Evolutionary conservation across 2,329 filamentous ascomycete species (phyloP), one percentile per base, ranked within the genome.

Genomic region (Xylaria sp.): DNA sequence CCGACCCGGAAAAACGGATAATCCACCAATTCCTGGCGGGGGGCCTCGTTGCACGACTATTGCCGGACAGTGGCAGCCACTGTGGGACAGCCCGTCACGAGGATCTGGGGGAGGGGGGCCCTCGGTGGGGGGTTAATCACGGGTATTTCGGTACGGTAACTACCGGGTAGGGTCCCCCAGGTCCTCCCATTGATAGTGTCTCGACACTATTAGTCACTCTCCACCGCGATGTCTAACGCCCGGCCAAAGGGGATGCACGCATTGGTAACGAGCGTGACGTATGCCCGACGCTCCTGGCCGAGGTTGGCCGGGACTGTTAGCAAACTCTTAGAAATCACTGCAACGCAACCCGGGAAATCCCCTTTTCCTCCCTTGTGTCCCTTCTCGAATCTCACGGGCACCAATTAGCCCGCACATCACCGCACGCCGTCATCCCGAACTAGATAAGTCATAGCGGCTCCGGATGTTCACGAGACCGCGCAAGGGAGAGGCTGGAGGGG

Each of bases 301-400:
- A 64, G 55, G 52, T 59, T 67, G 58, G 64, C 69, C 71, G 71
- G 68, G 63, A 69, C 44, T 57, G 57, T 59, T 46, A 42, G 23
- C 47, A 35, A 52, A 4, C 51, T 23, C 55, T 23, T 52, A 23
- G 47, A 19, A 50, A 53, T 53, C 56, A 35, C 54, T 53, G 51
- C 56, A 64, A 59, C 65, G 65, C 59, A 62, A 71, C 69, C 70
- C 70, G 71, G 69, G 57, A 73, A 72, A 72, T 73, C 68, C 66
- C 70, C 70, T 73, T 72, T 71, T 35, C 23, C 13, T 18, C n/a
- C 23, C 23, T 30, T 30, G 23, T 30, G 23, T 30, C 23, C 23
- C 23, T 30, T 30, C 23, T 30, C 23, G 23, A 30, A 30, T 59
- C 52, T 47, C 42, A 47, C 53, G 54, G 48, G 44, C 53, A 13